Percentiles rank a stretch among this genome's conserved stretches.
Evolutionary conservation across 2,329 filamentous ascomycete genomes (phyloP).

Genomic region (Exophiala lecanii-corni): DNA sequence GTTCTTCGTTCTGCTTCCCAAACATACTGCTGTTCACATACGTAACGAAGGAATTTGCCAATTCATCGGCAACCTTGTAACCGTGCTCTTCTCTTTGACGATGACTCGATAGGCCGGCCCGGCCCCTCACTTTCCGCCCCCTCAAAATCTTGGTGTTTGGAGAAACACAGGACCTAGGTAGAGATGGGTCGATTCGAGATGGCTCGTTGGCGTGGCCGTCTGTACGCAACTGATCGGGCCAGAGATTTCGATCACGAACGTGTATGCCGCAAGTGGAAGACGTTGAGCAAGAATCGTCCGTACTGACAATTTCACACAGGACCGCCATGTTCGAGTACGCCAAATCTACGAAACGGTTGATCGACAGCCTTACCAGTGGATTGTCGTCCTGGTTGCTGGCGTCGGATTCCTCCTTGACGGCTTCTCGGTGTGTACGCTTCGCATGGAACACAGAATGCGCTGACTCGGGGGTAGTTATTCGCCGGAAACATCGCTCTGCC

Average conservation of each 20-base stretch:
- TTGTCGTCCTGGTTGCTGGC: slow-evolving; percentile 44
- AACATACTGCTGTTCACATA: no score
- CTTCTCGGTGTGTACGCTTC: slow-evolving; percentile 34
- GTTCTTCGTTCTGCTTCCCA: no score
- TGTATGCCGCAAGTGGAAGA: no score
- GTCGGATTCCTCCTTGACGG: slow-evolving; percentile 49
- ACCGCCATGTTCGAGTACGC: slow-evolving; percentile 40
- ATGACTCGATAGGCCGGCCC: no score
- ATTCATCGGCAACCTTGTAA: no score
- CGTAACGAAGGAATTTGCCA: no score
- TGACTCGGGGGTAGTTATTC: slow-evolving; percentile 36
- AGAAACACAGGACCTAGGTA: no score
- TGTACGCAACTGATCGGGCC: slow-evolving; percentile 42
- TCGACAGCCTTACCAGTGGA: slow-evolving; percentile 39
- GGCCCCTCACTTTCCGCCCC: no score
- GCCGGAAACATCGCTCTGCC: slow-evolving; percentile 49
- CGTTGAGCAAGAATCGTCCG: no score
- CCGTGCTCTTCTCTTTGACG: no score
- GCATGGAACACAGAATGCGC: slow-evolving; percentile 6
- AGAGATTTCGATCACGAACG: slow-evolving; percentile 43
- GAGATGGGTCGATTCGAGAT: slow-evolving; percentile 4
- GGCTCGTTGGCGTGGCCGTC: slow-evolving; percentile 24
- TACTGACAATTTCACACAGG: slow-evolving; percentile 25
- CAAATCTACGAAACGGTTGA: slow-evolving; percentile 44
- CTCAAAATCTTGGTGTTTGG: no score